Evolutionary conservation across 1,284 basidiomycete species (phyloP), one percentile per base, ranked within the genome.

Genomic region (Puccinia coronata): DNA sequence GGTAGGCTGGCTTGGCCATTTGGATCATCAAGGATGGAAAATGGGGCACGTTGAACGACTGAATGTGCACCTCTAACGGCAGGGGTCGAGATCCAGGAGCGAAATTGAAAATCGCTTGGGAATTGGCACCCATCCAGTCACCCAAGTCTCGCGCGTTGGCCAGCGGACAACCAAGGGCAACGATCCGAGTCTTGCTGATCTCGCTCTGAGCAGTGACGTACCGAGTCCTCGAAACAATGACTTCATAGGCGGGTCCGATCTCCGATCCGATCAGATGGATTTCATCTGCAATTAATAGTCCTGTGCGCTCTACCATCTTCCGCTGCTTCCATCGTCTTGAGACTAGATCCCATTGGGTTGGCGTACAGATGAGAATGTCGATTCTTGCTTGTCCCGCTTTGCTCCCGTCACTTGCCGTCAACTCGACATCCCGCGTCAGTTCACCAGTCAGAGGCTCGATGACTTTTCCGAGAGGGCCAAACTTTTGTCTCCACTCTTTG

Each of bases 21-120:
- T 95, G 91, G 82, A 99, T 93, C 96, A 99, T 99, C 78, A 99
- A 88, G 0, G 94, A 97, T 0, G 97, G 96, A 91, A 97, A 98
- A 85, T 99, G 97, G 14, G 96, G 94, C 61, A 97, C 94, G 65
- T 90, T 91, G 89, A 98, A 99, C 67, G 92, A 95, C 86, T 98
- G 96, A 11, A 99, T 88, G 85, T 99, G 96, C 70, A 99, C 96
- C 84, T 99, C 96, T 91, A 99, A 93, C 82, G 98, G 96, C 2
- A 98, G 88, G 1, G 95, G 95, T 43, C 96, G 92, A 25, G 96
- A 94, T 84, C 93, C 93, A 0, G 96, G 96, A 0, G 94, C 93
- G 87, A 99, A 98, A 88, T 99, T 98, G 91, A 99, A 98, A 83
- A 98, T 93, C 11, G 93, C 92, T 86, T 96, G 94, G 5, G 92